A percentile compares a stretch with the other conserved stretches of the same genome.
Evolutionary conservation across 495 filamentous ascomycete genomes (phyloP).

Genomic region (Neurospora sp.): DNA sequence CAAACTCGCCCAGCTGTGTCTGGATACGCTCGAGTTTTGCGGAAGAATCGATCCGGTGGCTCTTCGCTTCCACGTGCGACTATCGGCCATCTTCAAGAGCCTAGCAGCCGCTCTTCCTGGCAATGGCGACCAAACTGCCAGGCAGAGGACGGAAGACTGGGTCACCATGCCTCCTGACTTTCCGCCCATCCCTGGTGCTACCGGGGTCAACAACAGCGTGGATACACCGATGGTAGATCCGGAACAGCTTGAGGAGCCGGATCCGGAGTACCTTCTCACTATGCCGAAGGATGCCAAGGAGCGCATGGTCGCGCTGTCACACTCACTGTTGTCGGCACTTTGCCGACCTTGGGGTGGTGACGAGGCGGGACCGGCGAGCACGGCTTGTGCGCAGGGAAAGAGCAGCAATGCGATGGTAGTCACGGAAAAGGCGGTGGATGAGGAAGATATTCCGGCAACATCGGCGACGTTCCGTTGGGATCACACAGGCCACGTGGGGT

Average conservation of each 20-base stretch:
- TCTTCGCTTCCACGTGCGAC: slow-evolving; percentile 9
- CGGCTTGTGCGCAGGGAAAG: not conserved
- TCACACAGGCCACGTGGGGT: not conserved
- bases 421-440: not conserved
- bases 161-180: slow-evolving; percentile 11
- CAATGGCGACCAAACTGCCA: not conserved
- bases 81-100: slow-evolving; percentile 14
- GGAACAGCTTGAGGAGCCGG: not conserved
- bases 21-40: slow-evolving; percentile 17
- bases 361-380: not conserved
- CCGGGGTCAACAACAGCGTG: not conserved
- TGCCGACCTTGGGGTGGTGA: slow-evolving; percentile 13
- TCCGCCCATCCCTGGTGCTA: not conserved
- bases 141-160: slow-evolving; percentile 14
- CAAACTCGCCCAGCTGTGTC: slow-evolving; percentile 13
- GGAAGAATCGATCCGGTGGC: slow-evolving; percentile 15
- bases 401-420: not conserved
- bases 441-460: not conserved
- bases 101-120: not conserved
- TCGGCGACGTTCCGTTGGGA: slow-evolving; percentile 8
- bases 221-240: not conserved
- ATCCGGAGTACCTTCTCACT: slow-evolving; percentile 10
- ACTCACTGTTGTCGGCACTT: slow-evolving; percentile 11
- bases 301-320: slow-evolving; percentile 1
- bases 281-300: slow-evolving; percentile 5